A percentile compares a stretch with the other conserved stretches of the same genome.
Evolutionary conservation across 179 eudicot species (phyloP).

Genomic region (Actinidia arguta): DNA sequence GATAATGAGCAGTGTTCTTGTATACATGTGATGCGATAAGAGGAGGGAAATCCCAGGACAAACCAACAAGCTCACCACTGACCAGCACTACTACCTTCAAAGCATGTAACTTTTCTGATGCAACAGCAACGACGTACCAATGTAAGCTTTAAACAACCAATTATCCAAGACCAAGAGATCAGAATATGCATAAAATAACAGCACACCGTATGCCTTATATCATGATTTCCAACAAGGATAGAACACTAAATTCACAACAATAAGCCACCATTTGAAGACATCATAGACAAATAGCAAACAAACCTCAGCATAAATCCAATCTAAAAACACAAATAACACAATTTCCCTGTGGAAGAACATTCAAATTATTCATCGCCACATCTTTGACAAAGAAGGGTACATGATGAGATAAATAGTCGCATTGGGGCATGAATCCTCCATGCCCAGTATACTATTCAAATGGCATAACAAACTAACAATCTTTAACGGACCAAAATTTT

Average conservation of each 20-base stretch:
- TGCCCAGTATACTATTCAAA: not conserved
- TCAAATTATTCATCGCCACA: slow-evolving; percentile 16
- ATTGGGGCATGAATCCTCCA: slow-evolving; percentile 14
- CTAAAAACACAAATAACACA: not conserved
- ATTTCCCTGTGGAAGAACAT: slow-evolving; percentile 3
- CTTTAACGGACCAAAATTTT: not conserved
- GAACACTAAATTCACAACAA: not conserved
- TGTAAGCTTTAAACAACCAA: not conserved
- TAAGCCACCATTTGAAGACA: not conserved
- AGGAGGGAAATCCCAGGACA: not conserved
- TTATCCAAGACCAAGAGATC: not conserved
- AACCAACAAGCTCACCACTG: not conserved
- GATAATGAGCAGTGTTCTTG: not conserved
- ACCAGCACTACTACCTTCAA: not conserved
- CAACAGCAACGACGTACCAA: not conserved
- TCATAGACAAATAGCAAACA: not conserved
- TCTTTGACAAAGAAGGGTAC: not conserved
- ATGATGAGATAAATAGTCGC: slow-evolving; percentile 8
- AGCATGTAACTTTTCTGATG: not conserved
- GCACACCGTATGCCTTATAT: too few species aligned
- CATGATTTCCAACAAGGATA: not conserved
- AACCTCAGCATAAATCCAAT: not conserved
- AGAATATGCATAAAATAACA: not conserved
- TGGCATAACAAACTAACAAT: not conserved
- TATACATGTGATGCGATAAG: not conserved